Evolutionary conservation across 441 rosid species (phyloP), one percentile per base, ranked within the genome.

Genomic region (Breynia disticha): DNA sequence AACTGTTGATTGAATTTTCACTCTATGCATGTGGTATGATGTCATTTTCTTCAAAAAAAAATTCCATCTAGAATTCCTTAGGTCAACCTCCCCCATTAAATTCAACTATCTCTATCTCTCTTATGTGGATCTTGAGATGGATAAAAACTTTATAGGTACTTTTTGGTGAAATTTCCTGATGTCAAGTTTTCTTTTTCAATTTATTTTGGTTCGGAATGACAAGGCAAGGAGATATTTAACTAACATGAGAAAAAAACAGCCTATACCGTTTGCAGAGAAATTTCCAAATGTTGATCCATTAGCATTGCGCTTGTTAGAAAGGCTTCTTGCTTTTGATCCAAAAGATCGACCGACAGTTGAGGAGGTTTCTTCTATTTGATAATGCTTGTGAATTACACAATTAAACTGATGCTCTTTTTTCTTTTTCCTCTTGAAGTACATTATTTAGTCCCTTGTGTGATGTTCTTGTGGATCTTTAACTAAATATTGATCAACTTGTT

Each of bases 181-280:
- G 13, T 11, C 15, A 24, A 12, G 47, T 14, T 12, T 67, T 12
- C 38, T 52, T n/a, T n/a, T 60, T 72, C 22, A 9, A 28, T 48
- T 37, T 13, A 16, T 58, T 32, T 64, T 87, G 98, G 96, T 91
- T 52, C 85, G 94, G 65, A 86, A 91, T 72, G 97, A 91, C 0
- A 88, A 91, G 78, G 97, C 98, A 21, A 78, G 97, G 64, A 86
- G 87, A 67, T 88, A 91, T 69, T 72, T 91, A 65, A 88, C 82
- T 52, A 84, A 82, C 83, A 91, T 91, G 98, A 81, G 97, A 66
- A 91, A 88, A 68, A 91, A 91, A 57, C 84, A 77, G 54, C 89
- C 86, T 1, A 66, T 85, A 48, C 76, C 86, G 52, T 80, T 90
- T 57, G 54, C 73, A 50, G 85, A 80, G 66, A 90, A 87, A 63